Base-by-base conservation (phyloP, 805 yeast genomes). In the Metschnikowia picachoensis region DNA sequence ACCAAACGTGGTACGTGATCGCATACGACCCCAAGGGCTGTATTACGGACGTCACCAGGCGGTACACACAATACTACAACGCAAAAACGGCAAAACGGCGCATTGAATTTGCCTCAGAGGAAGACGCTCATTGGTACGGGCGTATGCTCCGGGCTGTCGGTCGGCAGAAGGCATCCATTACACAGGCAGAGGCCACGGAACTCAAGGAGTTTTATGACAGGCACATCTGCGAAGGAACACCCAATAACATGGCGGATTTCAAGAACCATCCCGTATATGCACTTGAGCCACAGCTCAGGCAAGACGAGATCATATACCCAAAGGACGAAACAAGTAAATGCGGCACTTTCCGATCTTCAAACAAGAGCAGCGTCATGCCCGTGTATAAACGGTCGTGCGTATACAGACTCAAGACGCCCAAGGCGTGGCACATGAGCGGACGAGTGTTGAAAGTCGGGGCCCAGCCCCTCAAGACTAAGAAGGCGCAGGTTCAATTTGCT, bases 191-290 rank as follows among this genome's bases (percentile, higher is more conserved):
- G 53, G 66, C 73, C 15, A 73, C 72, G 46, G 95, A 89, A 56
- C 66, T 74, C 35, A 73, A 76, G 30, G 87, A 83, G 49, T 80
- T 89, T 40, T 64, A 72, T 31, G 75, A 79, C 41, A 70, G 86
- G 44, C 84, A 87, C 37, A 66, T 78, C 14, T 70, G 76, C 28
- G 98, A 94, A 59, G 96, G 96, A 0, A 83, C 92, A 76, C 99
- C 99, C 0, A 82, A 82, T 45, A 86, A 80, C 56, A 68, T 89
- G 25, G 84, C 82, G 42, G 97, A 90, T 54, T 87, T 91, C 61
- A 83, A 82, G 42, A 83, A 83, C 41, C 99, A 94, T 64, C 99
- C 99, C 0, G 65, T 82, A 12, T 94, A 84, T 63, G 94, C 85
- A 0, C 62, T 94, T 12, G 95, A 87, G 60, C 74, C 80, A 3